Percentiles rank a stretch among this genome's conserved stretches.
These are phyloP conservation scores for Ceratopteris richardii DNA, from an alignment of 75 land plant genomes.

Conservation along the genomic window DNA sequence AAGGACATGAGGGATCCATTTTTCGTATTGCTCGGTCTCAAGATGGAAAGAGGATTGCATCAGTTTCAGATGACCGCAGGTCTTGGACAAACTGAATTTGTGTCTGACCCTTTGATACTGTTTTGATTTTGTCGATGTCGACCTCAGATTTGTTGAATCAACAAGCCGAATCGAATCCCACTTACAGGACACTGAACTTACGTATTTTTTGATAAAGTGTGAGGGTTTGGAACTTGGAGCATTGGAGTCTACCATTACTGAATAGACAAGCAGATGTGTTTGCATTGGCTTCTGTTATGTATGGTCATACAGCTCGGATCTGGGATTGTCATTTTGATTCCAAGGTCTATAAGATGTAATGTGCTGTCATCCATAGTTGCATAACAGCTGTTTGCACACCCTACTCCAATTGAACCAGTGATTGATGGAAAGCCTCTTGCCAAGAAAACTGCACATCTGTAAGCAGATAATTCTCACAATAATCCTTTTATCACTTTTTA, in stretches of 20 bases:
- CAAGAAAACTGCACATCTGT: constrained; percentile 72
- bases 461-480: constrained; percentile 33
- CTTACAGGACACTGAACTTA: too few relatives aligned
- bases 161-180: too few relatives aligned
- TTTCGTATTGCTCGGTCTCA: constrained; percentile 78
- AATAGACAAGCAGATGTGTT: too few relatives aligned
- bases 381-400: constrained; percentile 92
- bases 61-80: constrained; percentile 99
- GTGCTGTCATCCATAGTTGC: too few relatives aligned
- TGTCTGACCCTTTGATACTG: too few relatives aligned
- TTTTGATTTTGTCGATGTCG: too few relatives aligned
- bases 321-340: constrained; percentile 71
- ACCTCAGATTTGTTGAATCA: too few relatives aligned
- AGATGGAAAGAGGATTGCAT: constrained; percentile 67
- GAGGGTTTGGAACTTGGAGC: constrained; percentile 3
- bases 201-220: too few relatives aligned
- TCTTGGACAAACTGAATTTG: constrained; percentile 7
- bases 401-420: constrained; percentile 70
- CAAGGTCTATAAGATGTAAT: constrained; percentile 13
- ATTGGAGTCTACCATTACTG: too few relatives aligned
- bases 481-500: too few relatives aligned
- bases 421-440: constrained; percentile 51
- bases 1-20: constrained; percentile 96
- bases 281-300: constrained; percentile 29
- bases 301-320: constrained; percentile 82